phyloP scores from a whole-genome alignment of 306 rosid species.

The Pyrus betulifolia region DNA sequence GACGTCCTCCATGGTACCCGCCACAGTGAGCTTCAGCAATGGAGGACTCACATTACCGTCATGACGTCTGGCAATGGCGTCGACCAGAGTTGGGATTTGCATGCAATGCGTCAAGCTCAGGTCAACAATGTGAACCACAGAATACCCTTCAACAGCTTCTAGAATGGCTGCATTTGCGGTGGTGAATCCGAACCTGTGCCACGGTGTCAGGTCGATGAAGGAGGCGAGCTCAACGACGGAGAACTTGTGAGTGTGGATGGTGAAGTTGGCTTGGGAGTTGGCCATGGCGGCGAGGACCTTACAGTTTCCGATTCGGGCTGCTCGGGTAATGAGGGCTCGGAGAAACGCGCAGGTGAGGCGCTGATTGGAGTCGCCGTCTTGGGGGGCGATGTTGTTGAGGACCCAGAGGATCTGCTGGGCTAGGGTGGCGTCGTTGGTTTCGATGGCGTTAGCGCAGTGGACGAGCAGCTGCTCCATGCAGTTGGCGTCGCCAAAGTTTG shows the following conservation, averaged over 20 bases:
- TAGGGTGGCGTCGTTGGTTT: slow-evolving; percentile 67
- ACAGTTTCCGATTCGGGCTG: slow-evolving; percentile 50
- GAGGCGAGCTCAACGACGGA: slow-evolving; percentile 73
- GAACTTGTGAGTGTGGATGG: slow-evolving; percentile 50
- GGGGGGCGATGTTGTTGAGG: slow-evolving; percentile 77
- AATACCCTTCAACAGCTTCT: slow-evolving; percentile 64
- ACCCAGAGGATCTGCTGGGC: slow-evolving; percentile 96
- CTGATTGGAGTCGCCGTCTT: slow-evolving; percentile 84
- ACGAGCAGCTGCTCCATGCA: slow-evolving; percentile 90
- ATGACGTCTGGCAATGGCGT: slow-evolving; percentile 66
- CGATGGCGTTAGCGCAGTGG: slow-evolving; percentile 87
- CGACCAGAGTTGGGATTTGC: slow-evolving; percentile 92
- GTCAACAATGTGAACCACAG: slow-evolving; percentile 70
- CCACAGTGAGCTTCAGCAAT: slow-evolving; percentile 59
- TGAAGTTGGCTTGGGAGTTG: slow-evolving; percentile 14
- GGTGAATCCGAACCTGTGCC: slow-evolving; percentile 87
- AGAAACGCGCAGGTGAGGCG: slow-evolving; percentile 78
- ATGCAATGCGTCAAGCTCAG: slow-evolving; percentile 80
- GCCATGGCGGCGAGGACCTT: slow-evolving; percentile 45
- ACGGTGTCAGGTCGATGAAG: slow-evolving; percentile 83
- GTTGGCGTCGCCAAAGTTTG: slow-evolving; percentile 58
- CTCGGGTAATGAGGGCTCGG: slow-evolving; percentile 67
- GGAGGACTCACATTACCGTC: slow-evolving; percentile 39
- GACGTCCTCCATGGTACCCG: slow-evolving; percentile 23
- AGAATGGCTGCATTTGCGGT: slow-evolving; percentile 72